phyloP scores from a whole-genome alignment of 495 filamentous ascomycete genomes.

The Penicillium parvum region DNA sequence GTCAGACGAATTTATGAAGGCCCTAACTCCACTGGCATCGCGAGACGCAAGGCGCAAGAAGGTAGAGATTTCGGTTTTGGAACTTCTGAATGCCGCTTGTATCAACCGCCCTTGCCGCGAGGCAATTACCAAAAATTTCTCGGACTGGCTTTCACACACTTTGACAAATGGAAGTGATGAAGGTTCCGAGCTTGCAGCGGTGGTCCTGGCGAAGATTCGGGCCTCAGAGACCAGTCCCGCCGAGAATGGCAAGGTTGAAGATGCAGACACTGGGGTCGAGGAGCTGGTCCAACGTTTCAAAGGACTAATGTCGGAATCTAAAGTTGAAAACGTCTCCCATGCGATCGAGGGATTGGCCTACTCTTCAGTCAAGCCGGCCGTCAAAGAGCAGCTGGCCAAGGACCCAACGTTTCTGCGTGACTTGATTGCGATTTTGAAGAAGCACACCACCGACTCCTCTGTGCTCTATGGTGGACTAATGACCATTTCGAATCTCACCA shows the following conservation, averaged over 20 bases:
- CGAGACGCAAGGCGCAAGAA: slow-evolving; percentile 69
- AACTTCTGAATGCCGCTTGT: slow-evolving; percentile 87
- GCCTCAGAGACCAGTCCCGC: slow-evolving; percentile 40
- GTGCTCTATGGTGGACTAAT: slow-evolving; percentile 80
- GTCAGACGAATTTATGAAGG: slow-evolving; percentile 72
- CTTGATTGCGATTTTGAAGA: slow-evolving; percentile 60
- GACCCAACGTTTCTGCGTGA: slow-evolving; percentile 62
- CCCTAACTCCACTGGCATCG: slow-evolving; percentile 64
- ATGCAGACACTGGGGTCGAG: slow-evolving; percentile 53
- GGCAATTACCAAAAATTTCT: slow-evolving; percentile 73
- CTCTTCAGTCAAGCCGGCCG: slow-evolving; percentile 71
- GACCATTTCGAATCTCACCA: slow-evolving; percentile 75
- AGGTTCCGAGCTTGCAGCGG: slow-evolving; percentile 69
- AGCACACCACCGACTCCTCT: slow-evolving; percentile 58
- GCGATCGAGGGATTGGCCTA: slow-evolving; percentile 93
- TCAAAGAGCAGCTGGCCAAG: slow-evolving; percentile 73
- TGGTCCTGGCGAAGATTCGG: slow-evolving; percentile 75
- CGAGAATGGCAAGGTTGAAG: slow-evolving; percentile 38
- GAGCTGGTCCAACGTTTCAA: slow-evolving; percentile 77
- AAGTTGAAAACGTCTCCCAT: slow-evolving; percentile 53
- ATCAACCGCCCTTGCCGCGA: slow-evolving; percentile 74
- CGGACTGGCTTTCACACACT: slow-evolving; percentile 76
- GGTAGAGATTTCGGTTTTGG: slow-evolving; percentile 75
- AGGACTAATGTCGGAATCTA: slow-evolving; percentile 61
- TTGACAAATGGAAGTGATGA: slow-evolving; percentile 62